Evolutionary conservation across 78 protist genomes (phyloP).

Genomic region (Dictyostelium discoideum): DNA sequence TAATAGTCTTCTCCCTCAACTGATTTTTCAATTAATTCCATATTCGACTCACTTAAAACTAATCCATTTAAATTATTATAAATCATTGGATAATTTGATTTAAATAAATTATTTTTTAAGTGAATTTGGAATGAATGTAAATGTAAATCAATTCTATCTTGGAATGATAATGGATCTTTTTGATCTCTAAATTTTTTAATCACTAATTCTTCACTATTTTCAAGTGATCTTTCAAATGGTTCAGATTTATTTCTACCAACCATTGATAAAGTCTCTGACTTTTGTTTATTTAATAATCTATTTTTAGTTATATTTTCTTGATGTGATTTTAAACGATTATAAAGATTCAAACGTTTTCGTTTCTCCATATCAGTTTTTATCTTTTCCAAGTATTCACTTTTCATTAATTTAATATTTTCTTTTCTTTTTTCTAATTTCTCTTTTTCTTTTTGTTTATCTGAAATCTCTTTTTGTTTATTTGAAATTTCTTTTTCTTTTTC

Average conservation of each 20-base stretch:
- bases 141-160: slow-evolving; percentile 22
- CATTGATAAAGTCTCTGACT: neutral
- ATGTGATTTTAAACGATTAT: neutral
- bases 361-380: neutral
- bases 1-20: neutral
- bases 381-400: neutral
- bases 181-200: neutral
- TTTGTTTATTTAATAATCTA: neutral
- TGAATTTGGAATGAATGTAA: slow-evolving; percentile 5
- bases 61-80: neutral
- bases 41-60: neutral
- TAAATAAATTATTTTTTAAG: neutral
- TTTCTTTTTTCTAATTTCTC: neutral
- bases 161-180: neutral
- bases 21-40: neutral
- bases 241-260: slow-evolving; percentile 4
- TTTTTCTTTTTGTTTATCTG: neutral
- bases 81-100: neutral
- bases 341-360: neutral
- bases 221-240: neutral
- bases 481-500: neutral
- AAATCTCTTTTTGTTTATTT: neutral
- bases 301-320: neutral
- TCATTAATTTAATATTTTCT: neutral
- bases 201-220: neutral